phyloP scores from a whole-genome alignment of 805 yeast species.

The Nakazawaea populi region DNA sequence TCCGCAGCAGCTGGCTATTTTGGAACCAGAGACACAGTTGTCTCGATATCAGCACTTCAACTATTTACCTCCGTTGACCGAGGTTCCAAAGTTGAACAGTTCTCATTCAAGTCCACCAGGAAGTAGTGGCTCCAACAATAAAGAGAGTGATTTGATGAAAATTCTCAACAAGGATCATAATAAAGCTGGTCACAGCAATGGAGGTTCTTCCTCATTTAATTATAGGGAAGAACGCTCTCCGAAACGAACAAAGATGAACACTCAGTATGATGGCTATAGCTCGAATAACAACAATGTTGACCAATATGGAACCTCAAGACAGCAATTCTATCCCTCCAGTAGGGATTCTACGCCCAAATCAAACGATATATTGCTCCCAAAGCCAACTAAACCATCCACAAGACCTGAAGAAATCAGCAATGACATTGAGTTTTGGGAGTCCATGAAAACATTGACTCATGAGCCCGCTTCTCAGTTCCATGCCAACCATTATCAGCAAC shows the following conservation, averaged over 20 bases:
- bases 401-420: slow-evolving; percentile 46
- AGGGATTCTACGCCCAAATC: neutral
- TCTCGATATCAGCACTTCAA: slow-evolving; percentile 67
- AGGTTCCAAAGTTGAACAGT: slow-evolving; percentile 63
- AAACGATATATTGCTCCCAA: neutral
- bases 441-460: slow-evolving; percentile 51
- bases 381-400: slow-evolving; percentile 1
- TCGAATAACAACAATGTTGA: slow-evolving; percentile 5
- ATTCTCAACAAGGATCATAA: slow-evolving; percentile 30
- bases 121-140: slow-evolving; percentile 16
- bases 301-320: slow-evolving; percentile 7
- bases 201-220: slow-evolving; percentile 8
- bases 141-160: slow-evolving; percentile 38
- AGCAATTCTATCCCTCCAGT: slow-evolving; percentile 2
- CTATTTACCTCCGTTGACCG: slow-evolving; percentile 64
- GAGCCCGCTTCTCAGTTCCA: slow-evolving; percentile 8
- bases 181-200: slow-evolving; percentile 2
- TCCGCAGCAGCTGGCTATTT: slow-evolving; percentile 28
- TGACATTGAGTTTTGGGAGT: slow-evolving; percentile 68
- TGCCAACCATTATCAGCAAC: slow-evolving; percentile 5
- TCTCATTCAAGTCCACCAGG: slow-evolving; percentile 40
- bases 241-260: slow-evolving; percentile 6
- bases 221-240: slow-evolving; percentile 11
- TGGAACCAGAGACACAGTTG: slow-evolving; percentile 48
- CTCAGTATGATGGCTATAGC: slow-evolving; percentile 10